Base-by-base conservation (phyloP, 1,284 basidiomycete genomes). In the Austroboletus niveus region DNA sequence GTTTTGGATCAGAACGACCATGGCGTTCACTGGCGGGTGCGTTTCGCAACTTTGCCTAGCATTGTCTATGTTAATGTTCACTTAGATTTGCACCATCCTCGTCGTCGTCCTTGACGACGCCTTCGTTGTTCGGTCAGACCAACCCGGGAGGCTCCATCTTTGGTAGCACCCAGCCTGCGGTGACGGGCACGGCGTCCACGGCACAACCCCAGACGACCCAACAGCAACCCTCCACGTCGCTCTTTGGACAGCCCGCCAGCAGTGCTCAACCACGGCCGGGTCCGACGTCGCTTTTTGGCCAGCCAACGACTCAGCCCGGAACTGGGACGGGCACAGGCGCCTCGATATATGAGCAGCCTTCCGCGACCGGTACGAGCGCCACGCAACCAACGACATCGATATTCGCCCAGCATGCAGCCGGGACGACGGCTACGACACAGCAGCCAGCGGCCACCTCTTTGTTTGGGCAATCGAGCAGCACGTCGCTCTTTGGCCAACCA, bases 71-170 rank as follows among this genome's bases (percentile, higher is more conserved):
- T 53, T 65, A 36, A 68, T 48, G 0, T 9, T 9, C 10, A 8
- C 24, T 12, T 29, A 64, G 65, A 32, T 47, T 56, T 27, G 53
- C 54, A 38, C 17, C 17, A 17, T 57, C 64, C 32, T 63, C 58
- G 8, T 35, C 63, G 1, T 24, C 22, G 22, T 24, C 22, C 22
- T 24, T 2, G 15, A 43, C 54, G 32, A 53, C 52, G 17, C 57
- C 61, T 50, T 63, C 71, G 27, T 50, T 73, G 31, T 76, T 76
- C 49, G 68, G 75, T 3, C 68, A 71, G 53, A 57, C 36, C 32
- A 71, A 65, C 2, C 27, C 60, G 8, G 40, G 40, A 34, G 61
- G 60, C 41, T 60, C 64, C 11, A 57, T 67, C 38, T 72, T 75
- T 68, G 69, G 70, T 14, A 43, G 51, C 34, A 61, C 62, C 48